Evolutionary conservation across 306 rosid species (phyloP).

Genomic region (Hippophae gyantsensis): DNA sequence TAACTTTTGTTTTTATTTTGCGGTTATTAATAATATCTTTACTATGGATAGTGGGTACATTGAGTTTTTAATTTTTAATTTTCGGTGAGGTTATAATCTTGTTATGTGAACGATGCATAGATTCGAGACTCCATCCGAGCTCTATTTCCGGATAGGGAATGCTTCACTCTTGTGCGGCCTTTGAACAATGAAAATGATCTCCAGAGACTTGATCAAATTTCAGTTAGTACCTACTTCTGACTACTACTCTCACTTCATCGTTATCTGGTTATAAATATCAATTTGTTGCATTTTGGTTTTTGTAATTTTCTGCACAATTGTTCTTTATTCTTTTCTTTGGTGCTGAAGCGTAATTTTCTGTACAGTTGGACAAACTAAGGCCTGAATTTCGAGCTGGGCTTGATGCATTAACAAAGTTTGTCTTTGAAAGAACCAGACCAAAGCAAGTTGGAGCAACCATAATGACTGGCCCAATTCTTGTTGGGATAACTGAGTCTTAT

Average conservation of each 20-base stretch:
- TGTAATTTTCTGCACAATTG: too few relatives aligned
- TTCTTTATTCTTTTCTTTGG: background rate
- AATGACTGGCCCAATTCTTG: conserved; percentile 52
- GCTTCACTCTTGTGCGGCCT: conserved; percentile 56
- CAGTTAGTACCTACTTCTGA: conserved; percentile 21
- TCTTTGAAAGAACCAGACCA: conserved; percentile 54
- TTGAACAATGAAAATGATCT: conserved; percentile 51
- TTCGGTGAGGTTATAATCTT: conserved; percentile 16
- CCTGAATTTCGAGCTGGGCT: conserved; percentile 46
- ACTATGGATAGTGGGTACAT: background rate
- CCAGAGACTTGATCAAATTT: conserved; percentile 45
- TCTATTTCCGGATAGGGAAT: conserved; percentile 53
- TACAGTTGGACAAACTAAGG: conserved; percentile 38
- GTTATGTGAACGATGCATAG: conserved; percentile 18
- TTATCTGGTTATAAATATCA: too few relatives aligned
- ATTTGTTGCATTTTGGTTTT: too few relatives aligned
- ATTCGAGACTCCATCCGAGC: conserved; percentile 55
- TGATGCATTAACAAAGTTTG: conserved; percentile 42
- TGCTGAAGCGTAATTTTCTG: conserved; percentile 1
- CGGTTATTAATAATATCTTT: background rate
- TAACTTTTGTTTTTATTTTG: background rate
- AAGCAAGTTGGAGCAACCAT: conserved; percentile 53
- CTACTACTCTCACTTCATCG: too few relatives aligned
- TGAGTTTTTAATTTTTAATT: background rate
- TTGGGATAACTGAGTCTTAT: conserved; percentile 48